Base-by-base conservation (phyloP, 768 basidiomycete genomes). In the Suillus brevipes region DNA sequence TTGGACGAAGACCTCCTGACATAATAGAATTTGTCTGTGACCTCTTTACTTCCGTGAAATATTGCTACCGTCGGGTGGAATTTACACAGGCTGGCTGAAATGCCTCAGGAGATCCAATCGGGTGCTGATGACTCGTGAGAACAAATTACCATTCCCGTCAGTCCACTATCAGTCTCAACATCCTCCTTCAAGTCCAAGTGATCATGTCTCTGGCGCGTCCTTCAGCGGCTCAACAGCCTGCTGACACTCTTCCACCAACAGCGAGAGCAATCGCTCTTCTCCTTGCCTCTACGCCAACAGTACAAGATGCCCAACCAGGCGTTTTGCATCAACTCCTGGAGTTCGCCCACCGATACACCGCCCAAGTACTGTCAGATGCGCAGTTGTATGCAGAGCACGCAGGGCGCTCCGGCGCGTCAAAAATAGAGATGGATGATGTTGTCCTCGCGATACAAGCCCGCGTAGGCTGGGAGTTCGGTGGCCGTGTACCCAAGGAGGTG, bases 401-500 rank as follows among this genome's bases (percentile, higher is more conserved):
- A 23, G 90, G 91, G 16, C 83, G 88, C 52, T 75, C 86, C 3
- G 90, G 89, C 65, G 38, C 20, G 23, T 60, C 74, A 59, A 93
- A 90, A 78, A 82, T 95, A 62, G 92, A 94, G 68, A 85, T 89
- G 82, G 92, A 95, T 67, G 93, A 95, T 76, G 80, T 92, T 56
- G 84, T 86, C 4, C 81, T 95, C 47, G 91, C 92, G 2, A 89
- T 94, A 6, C 93, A 95, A 75, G 92, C 92, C 7, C 87, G 93
- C 64, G 94, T 95, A 5, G 94, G 93, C 50, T 95, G 94, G 94
- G 94, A 95, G 76, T 91, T 94, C 74, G 93, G 92, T 28, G 93
- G 94, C 7, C 84, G 92, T 45, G 87, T 95, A 36, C 93, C 93
- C 4, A 94, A 94, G 78, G 93, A 95, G 86, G 93, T 94, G 64